These are phyloP conservation scores for Brasilioporus rufonigricans DNA, from an alignment of 768 basidiomycete species.

Conservation along the genomic window DNA sequence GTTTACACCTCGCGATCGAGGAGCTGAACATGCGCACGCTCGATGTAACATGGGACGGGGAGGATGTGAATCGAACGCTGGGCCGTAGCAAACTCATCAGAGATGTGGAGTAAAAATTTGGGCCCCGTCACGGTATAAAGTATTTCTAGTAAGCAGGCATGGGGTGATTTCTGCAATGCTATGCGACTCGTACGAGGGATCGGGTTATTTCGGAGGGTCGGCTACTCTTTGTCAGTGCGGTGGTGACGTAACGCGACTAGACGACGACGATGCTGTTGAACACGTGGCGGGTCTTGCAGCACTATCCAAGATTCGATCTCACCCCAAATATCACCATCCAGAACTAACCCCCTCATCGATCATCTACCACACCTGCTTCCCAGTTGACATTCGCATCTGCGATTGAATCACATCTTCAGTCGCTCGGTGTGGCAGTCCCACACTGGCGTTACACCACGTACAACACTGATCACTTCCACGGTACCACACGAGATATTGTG, in stretches of 20 bases:
- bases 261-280: constrained; percentile 16
- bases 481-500: constrained; percentile 43
- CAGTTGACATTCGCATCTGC: constrained; percentile 14
- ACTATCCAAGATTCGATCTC: constrained; percentile 31
- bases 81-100: constrained; percentile 18
- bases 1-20: constrained; percentile 33
- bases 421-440: constrained; percentile 35
- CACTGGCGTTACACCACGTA: constrained; percentile 46
- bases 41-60: neutral
- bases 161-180: neutral
- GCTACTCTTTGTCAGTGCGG: neutral
- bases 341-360: constrained; percentile 33
- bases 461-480: constrained; percentile 40
- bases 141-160: neutral
- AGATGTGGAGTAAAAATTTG: neutral
- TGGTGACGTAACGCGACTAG: constrained; percentile 6
- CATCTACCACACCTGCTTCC: constrained; percentile 37
- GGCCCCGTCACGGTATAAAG: neutral
- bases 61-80: constrained; percentile 2
- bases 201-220: constrained; percentile 18
- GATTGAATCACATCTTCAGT: constrained; percentile 36
- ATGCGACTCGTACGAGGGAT: neutral
- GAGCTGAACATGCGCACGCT: constrained; percentile 38
- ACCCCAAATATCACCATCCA: constrained; percentile 38
- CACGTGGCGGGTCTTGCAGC: constrained; percentile 25